Evolutionary conservation across 805 yeast genomes (phyloP), one percentile per base, ranked within the genome.

Genomic region (Candida peoriensis): DNA sequence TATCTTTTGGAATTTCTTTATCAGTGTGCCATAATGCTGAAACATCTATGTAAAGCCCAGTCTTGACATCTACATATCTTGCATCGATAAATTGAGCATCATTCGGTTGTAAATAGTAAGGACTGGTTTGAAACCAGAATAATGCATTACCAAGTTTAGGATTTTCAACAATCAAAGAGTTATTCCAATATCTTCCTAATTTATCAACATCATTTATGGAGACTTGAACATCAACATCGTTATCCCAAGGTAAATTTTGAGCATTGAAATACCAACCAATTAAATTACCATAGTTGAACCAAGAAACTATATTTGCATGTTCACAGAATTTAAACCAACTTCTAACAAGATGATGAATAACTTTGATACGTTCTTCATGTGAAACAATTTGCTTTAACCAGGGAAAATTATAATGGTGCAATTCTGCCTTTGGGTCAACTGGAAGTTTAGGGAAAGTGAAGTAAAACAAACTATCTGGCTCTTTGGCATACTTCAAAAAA

Each of bases 251-350:
- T 39, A 74, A 72, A 20, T 64, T 57, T 30, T 66, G 40, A 0
- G 73, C 74, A 47, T 72, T 65, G 27, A 38, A 38, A 75, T 77
- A 73, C 53, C 68, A 73, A 7, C 81, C 78, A 19, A 78, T 62
- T 38, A 78, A 58, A 8, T 81, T 61, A 3, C 85, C 85, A 53
- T 77, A 81, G 5, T 79, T 74, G 24, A 78, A 63, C 82, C 84
- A 79, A 0, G 81, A 68, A 6, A 78, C 42, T 27, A 50, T 35
- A 2, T 66, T 69, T 15, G 66, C 57, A 11, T 63, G 58, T 13
- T 59, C 49, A 21, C 74, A 54, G 47, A 76, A 73, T 27, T 66
- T 60, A 15, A 77, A 61, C 76, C 81, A 79, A 4, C 76, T 65
- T 36, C 77, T 60, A 5, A 70, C 44, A 23, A 77, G 42, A 30